phyloP scores from a whole-genome alignment of 371 early-diverging fungal genomes.

The Astathelohania contejeani region DNA sequence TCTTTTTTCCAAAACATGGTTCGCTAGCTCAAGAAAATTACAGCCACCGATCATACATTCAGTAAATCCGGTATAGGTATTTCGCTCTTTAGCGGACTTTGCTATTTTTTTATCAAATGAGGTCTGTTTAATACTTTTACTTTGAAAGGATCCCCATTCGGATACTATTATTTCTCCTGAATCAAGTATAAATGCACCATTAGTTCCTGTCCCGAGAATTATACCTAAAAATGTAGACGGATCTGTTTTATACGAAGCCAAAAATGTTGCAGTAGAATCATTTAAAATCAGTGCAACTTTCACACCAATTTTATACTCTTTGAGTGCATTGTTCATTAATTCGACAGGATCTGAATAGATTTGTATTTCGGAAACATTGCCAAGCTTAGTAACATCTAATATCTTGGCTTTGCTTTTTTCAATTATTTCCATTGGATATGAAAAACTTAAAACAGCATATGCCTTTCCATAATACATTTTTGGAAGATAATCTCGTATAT shows the following conservation, averaged over 20 bases:
- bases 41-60: constrained; percentile 1
- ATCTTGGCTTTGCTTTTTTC: neutral
- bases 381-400: neutral
- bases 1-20: neutral
- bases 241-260: neutral
- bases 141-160: constrained; percentile 6
- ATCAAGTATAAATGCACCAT: constrained; percentile 2
- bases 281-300: constrained; percentile 2
- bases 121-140: neutral
- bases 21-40: constrained; percentile 6
- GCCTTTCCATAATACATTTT: neutral
- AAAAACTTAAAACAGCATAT: constrained; percentile 1
- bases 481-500: constrained; percentile 1
- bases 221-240: neutral
- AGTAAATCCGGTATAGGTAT: neutral
- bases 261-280: constrained; percentile 8
- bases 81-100: neutral
- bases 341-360: constrained; percentile 6
- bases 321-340: constrained; percentile 1
- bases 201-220: constrained; percentile 16
- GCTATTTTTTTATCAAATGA: constrained; percentile 2
- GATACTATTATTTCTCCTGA: constrained; percentile 4
- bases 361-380: neutral
- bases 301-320: neutral
- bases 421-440: constrained; percentile 5